Base-by-base conservation (phyloP, 1,139 yeast genomes). In the Yamadazyma songkhlaensis region DNA sequence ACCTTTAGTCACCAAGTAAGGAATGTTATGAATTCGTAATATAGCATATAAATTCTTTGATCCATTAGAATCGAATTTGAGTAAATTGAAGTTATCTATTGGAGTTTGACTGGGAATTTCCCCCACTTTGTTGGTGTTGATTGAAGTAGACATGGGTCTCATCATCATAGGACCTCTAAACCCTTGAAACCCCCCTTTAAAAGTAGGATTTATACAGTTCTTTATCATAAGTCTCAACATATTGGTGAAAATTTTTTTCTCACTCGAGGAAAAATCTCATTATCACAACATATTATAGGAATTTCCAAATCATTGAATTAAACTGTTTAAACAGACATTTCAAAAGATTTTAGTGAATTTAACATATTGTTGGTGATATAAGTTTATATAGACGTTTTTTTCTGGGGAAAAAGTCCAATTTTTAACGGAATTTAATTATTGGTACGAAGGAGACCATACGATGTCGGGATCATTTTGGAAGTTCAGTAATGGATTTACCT, bases 381-480 rank as follows among this genome's bases (percentile, higher is more conserved):
- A 6, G 4, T 4, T 17, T 17, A 6, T 4, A 17, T 17, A 17
- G 6, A 17, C 6, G 20, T 17, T 17, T 17, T 17, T 17, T 4
- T 17, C 20, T 6, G 20, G 20, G 4, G 20, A 17, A 17, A 17
- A 17, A 4, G 6, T 17, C 20, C 6, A 17, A 17, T 17, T 17
- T 25, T 25, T 13, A 25, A 17, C 20, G 6, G 6, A 17, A 4
- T 17, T 17, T 17, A 17, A 17, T 17, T 17, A 17, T 17, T 17
- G 20, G 20, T 17, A 17, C 20, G 4, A 17, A 17, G 20, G 20
- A 17, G 20, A 9, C 25, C 25, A 23, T 23, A 17, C 10, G 21
- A 83, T 83, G 92, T 81, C 90, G 3, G 84, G 86, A 25, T 77
- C 92, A 31, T 90, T 89, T 61, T 90, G 97, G 97, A 84, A 87